Evolutionary conservation across 1,284 basidiomycete genomes (phyloP).

Genomic region (Cerioporus squamosus): DNA sequence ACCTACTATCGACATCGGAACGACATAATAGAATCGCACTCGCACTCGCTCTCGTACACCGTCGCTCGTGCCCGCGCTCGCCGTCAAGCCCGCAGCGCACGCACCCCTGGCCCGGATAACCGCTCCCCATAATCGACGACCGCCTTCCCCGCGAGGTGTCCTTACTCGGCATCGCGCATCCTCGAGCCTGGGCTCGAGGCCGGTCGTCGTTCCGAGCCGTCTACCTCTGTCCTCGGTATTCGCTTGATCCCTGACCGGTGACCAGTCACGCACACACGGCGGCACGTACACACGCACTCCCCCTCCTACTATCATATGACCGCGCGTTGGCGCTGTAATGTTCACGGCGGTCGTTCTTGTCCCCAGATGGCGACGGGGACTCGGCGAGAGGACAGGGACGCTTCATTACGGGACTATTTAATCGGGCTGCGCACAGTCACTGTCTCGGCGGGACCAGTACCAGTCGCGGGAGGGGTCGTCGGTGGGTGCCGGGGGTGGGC

Average conservation of each 20-base stretch:
- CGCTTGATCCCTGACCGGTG: no score
- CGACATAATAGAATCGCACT: constrained; percentile 15
- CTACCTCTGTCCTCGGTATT: no score
- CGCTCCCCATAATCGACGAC: not conserved
- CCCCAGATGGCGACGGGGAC: no score
- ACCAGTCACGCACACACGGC: not conserved
- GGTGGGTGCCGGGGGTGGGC: not conserved
- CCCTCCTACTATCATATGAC: not conserved
- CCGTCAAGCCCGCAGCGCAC: no score
- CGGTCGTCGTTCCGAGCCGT: no score
- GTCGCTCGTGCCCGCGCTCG: not conserved
- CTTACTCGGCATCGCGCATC: no score
- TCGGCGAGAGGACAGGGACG: no score
- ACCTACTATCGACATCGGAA: constrained; percentile 15
- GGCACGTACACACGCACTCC: not conserved
- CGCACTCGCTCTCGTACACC: not conserved
- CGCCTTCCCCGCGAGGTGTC: not conserved
- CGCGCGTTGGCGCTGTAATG: not conserved
- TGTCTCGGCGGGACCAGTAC: no score
- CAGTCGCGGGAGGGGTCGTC: no score
- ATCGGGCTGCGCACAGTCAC: no score
- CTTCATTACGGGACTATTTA: no score
- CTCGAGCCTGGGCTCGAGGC: no score
- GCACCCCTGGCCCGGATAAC: not conserved
- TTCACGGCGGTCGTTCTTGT: not conserved